Base-by-base conservation (phyloP, 495 filamentous ascomycete species). In the Annulohypoxylon bovei region DNA sequence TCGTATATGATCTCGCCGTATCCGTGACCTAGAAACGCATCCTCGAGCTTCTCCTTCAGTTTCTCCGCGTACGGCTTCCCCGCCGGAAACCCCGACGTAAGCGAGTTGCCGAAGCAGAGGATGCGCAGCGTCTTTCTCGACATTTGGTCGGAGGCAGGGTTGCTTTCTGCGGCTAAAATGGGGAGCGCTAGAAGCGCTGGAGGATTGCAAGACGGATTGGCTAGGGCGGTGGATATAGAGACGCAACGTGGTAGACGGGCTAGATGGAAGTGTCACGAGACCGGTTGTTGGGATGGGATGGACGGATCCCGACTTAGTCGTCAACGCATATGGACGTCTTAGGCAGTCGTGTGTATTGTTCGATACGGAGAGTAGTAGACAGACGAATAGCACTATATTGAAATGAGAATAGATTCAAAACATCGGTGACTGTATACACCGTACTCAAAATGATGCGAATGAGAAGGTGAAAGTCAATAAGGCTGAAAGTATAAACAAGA, bases 81-180 rank as follows among this genome's bases (percentile, higher is more conserved):
- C 35, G 62, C 39, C 20, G 83, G 78, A 78, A 80, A 89, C 27
- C 89, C 89, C 11, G 79, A 79, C 8, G 88, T 90, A 23, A 91
- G 83, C 42, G 86, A 88, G 77, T 89, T 81, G 75, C 89, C 89
- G 72, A 91, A 89, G 79, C 88, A 90, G 23, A 91, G 82, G 37
- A 91, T 83, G 30, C 80, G 78, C 6, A 86, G 75, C 28, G 76
- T 71, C 60, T 9, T 23, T 44, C 30, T 42, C 11, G 70, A 1
- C 61, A 60, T 73, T 25, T 60, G 4, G 57, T 40, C 25, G 11
- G 56, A 22, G n/a, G 32, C 7, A 11, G 42, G 22, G 22, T 28
- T 18, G 14, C n/a, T 8, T 47, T 40, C 23, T 42, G 25, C 23
- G 30, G 6, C 5, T 6, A 40, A 40, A 40, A 30, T 22, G 30